Evolutionary conservation across 2,329 filamentous ascomycete genomes (phyloP), one percentile per base, ranked within the genome.

Genomic region (Cryphonectria carpinicola): DNA sequence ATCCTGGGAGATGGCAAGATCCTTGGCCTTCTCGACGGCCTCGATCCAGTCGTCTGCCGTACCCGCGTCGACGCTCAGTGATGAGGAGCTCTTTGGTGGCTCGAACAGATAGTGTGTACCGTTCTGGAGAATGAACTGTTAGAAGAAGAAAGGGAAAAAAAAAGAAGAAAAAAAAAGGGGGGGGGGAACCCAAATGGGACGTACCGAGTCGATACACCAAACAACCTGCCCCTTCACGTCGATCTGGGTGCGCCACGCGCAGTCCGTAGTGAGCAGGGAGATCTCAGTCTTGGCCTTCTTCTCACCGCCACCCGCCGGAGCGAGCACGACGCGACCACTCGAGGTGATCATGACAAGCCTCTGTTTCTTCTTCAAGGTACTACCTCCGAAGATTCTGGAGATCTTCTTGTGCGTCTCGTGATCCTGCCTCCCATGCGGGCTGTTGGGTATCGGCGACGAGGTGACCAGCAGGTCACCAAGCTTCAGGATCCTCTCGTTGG

Each of bases 251-350:
- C 89, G 92, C 90, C 93, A 98, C 37, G 88, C 84, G 75, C 90
- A 93, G 67, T 93, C 94, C 2, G 91, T 84, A 2, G 87, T 86
- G 28, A 97, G 83, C 37, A 99, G 85, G n/a, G 93, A 93, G 49
- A 99, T 89, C 75, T 99, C 96, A 76, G 93, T 88, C 80, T 99
- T 99, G 32, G 94, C 88, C 80, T 96, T 95, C 83, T 99, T 99
- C 79, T 98, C 95, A 74, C 97, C 96, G 0, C 95, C 96, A 8
- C 95, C 95, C 35, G 95, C 92, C 6, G 96, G 93, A 17, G 94
- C 95, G 77, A 99, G 87, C 64, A 99, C 90, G 67, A 99, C 92
- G 60, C 96, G 90, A 22, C 92, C 96, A 76, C 93, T 94, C 0
- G 94, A 97, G 3, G 96, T 99, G 68, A 99, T 89, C 90, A 99